Conservation (phyloP, 371 early-diverging fungal species). For the Mycotypha africana region DNA sequence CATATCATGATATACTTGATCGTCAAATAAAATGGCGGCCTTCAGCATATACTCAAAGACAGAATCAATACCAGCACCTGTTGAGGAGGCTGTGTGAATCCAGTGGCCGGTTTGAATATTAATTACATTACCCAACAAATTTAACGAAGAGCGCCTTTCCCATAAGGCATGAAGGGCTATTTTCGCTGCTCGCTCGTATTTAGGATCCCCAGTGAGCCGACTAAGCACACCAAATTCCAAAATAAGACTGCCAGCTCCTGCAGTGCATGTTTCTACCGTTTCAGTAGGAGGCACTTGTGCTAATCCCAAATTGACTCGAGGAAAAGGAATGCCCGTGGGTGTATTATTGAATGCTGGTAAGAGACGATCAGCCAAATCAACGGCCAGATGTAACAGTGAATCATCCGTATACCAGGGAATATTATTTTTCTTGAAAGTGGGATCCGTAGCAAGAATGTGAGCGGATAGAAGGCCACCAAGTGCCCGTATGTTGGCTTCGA, state of each 20-base stretch:
- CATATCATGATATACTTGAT: conserved; percentile 63
- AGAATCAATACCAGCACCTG: conserved; percentile 93
- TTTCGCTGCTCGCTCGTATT: conserved; percentile 76
- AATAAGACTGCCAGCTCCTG: conserved; percentile 90
- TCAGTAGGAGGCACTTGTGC: conserved; percentile 65
- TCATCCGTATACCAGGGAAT: conserved; percentile 68
- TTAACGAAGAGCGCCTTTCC: conserved; percentile 65
- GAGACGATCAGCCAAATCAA: conserved; percentile 81
- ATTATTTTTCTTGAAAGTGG: conserved; percentile 45
- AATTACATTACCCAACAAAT: conserved; percentile 84
- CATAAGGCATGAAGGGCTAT: conserved; percentile 72
- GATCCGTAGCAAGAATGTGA: conserved; percentile 80
- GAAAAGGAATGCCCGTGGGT: conserved; percentile 82
- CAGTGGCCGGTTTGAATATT: conserved; percentile 67
- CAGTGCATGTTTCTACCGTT: conserved; percentile 81
- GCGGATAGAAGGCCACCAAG: conserved; percentile 89
- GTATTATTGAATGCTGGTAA: conserved; percentile 79
- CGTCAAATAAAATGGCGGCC: conserved; percentile 84
- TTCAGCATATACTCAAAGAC: conserved; percentile 93
- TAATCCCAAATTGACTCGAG: conserved; percentile 76
- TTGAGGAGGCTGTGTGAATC: conserved; percentile 66
- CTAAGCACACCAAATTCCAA: conserved; percentile 93
- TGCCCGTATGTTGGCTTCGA: conserved; percentile 91
- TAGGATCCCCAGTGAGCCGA: conserved; percentile 72
- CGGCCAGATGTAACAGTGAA: conserved; percentile 70